Base-by-base conservation (phyloP, 768 basidiomycete genomes). In the Boletus tylopilopsis region DNA sequence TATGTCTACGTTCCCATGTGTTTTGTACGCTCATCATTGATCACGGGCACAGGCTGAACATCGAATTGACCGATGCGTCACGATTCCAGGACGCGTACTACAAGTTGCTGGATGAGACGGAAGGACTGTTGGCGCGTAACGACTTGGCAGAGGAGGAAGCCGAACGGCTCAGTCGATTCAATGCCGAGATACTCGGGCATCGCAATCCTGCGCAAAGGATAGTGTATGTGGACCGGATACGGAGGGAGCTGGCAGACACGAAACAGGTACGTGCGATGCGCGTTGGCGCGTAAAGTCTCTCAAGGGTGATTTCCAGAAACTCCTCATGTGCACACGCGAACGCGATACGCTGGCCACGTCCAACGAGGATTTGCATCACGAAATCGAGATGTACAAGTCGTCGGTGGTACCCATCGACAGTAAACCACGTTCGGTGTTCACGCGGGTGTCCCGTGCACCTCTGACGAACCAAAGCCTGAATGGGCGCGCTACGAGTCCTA, bases 201-300 rank as follows among this genome's bases (percentile, higher is more conserved):
- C 76, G 78, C 29, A 94, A 94, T 61, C 87, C 89, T 9, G 81
- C 82, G 2, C 93, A 95, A 67, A 80, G 83, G 51, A 92, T 96
- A 59, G 74, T 83, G 64, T 94, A 95, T 57, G 82, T 96, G 15
- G 94, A 94, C 50, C 77, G 83, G 46, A 81, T 96, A 45, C 77
- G 93, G 30, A 72, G 77, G 48, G 92, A 95, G 63, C 70, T 94
- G 42, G 81, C 89, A 3, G 84, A 90, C 47, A 75, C 79, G 6
- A 92, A 91, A 66, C 87, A 90, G 68, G 92, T 90, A 53, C 51
- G 84, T 70, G 23, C 21, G 43, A 30, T 4, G 2, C 41, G 35
- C 12, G 24, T n/a, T 13, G 39, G 10, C 12, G 18, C 6, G 18
- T 27, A 42, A 15, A 11, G 49, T 30, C 42, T 58, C 29, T n/a